These are phyloP conservation scores for Aspergillus amoenus DNA, from an alignment of 2,329 filamentous ascomycete genomes.

Conservation along the genomic window DNA sequence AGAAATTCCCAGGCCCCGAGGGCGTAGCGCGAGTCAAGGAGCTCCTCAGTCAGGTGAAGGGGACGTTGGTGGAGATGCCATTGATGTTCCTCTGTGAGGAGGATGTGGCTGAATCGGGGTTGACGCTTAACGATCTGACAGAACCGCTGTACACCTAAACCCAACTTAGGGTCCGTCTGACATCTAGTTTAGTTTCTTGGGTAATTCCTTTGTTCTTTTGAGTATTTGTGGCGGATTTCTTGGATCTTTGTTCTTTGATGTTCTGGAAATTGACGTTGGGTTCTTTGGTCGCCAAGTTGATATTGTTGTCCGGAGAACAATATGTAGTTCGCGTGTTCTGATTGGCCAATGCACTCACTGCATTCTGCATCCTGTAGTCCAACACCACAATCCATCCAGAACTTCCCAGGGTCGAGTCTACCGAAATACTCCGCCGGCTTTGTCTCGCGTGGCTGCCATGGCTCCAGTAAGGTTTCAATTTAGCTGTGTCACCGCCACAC, in stretches of 20 bases:
- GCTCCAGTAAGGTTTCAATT: not conserved
- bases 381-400: too few species aligned
- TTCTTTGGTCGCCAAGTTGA: not conserved
- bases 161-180: not conserved
- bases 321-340: constrained; percentile 1
- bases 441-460: not conserved
- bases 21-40: constrained; percentile 74
- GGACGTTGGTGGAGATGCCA: constrained; percentile 85
- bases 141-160: constrained; percentile 68
- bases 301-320: constrained; percentile 20
- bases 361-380: not conserved
- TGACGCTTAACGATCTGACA: constrained; percentile 70
- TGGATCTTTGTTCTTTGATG: not conserved
- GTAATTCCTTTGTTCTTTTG: constrained; percentile 3
- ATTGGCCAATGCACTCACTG: not conserved
- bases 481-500: not conserved
- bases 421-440: not conserved
- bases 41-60: constrained; percentile 64
- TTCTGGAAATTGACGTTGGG: not conserved
- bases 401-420: not conserved
- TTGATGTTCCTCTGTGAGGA: constrained; percentile 80
- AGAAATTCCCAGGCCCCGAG: constrained; percentile 66
- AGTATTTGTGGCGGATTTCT: not conserved
- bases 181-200: not conserved
- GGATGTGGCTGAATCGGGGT: constrained; percentile 80